These are phyloP conservation scores for Patellaria atrata DNA, from an alignment of 495 filamentous ascomycete species.

Conservation along the genomic window DNA sequence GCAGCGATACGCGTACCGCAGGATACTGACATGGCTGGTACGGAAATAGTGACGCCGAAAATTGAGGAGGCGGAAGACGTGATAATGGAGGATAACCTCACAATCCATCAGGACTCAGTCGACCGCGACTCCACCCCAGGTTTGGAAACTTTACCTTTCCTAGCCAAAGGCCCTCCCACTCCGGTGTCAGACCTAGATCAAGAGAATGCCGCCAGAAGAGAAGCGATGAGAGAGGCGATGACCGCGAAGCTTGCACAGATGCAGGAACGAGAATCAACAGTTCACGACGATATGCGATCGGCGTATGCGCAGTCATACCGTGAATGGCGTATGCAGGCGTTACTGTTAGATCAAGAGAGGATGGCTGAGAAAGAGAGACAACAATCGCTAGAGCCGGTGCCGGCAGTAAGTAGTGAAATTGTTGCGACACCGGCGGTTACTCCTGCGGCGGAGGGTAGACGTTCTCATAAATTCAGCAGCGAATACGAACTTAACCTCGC, in stretches of 20 bases:
- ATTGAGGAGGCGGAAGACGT: constrained; percentile 17
- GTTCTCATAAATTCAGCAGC: constrained; percentile 49
- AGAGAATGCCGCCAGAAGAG: constrained; percentile 11
- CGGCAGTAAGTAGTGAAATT: constrained; percentile 9
- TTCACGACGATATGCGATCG: constrained; percentile 26
- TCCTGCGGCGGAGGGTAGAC: constrained; percentile 34
- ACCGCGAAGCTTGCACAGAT: constrained; percentile 6
- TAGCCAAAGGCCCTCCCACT: constrained; percentile 22
- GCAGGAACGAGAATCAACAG: background rate
- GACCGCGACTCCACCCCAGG: constrained; percentile 19
- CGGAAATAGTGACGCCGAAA: constrained; percentile 17
- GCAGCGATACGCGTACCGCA: background rate
- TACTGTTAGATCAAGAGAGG: constrained; percentile 44
- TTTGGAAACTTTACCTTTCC: constrained; percentile 22
- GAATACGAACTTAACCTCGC: constrained; percentile 68
- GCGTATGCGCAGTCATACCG: constrained; percentile 34
- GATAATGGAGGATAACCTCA: constrained; percentile 11
- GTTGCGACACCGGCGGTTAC: constrained; percentile 4
- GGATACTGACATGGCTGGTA: background rate
- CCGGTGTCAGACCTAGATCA: constrained; percentile 20
- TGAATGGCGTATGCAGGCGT: constrained; percentile 34
- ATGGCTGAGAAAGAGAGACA: constrained; percentile 33
- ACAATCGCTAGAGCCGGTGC: constrained; percentile 30
- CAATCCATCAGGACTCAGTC: constrained; percentile 1
- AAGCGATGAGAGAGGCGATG: constrained; percentile 14